Percentiles rank a stretch among this genome's conserved stretches.
These are phyloP conservation scores for Sarcodon aspratus DNA, from an alignment of 768 basidiomycete species.

Conservation along the genomic window DNA sequence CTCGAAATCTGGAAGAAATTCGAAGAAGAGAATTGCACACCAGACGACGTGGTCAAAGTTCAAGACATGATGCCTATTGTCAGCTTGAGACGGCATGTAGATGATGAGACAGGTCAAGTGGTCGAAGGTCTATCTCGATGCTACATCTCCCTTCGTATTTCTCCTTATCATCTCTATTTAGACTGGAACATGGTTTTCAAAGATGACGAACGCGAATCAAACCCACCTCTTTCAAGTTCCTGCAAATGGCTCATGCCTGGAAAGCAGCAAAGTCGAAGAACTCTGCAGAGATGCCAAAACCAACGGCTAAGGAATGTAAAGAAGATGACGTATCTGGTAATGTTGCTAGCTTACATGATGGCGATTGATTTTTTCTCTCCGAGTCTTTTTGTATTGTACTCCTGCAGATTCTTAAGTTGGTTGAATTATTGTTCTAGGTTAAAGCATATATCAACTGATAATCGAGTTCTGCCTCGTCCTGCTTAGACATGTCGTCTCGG, in stretches of 20 bases:
- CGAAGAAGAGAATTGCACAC: slow-evolving; percentile 69
- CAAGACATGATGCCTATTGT: slow-evolving; percentile 90
- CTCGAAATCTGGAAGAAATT: slow-evolving; percentile 95
- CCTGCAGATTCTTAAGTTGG: not conserved
- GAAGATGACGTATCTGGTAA: slow-evolving; percentile 31
- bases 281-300: slow-evolving; percentile 7
- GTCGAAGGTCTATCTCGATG: slow-evolving; percentile 56
- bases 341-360: slow-evolving; percentile 44
- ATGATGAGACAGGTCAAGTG: slow-evolving; percentile 74
- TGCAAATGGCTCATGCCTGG: slow-evolving; percentile 94
- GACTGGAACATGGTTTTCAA: slow-evolving; percentile 95
- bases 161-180: slow-evolving; percentile 16
- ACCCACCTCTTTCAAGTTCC: slow-evolving; percentile 93
- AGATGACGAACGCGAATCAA: slow-evolving; percentile 90
- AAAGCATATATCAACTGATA: too few relatives aligned
- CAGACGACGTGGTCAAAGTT: slow-evolving; percentile 69
- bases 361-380: slow-evolving; percentile 10
- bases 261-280: slow-evolving; percentile 41
- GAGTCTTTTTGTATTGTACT: not conserved
- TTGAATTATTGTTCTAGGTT: too few relatives aligned
- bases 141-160: not conserved
- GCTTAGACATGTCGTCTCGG: too few relatives aligned
- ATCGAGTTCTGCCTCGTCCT: too few relatives aligned
- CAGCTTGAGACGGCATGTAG: slow-evolving; percentile 73
- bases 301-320: not conserved